Conservation (phyloP, 148 eudicot species). For the Rhododendron kiyosumense region DNA sequence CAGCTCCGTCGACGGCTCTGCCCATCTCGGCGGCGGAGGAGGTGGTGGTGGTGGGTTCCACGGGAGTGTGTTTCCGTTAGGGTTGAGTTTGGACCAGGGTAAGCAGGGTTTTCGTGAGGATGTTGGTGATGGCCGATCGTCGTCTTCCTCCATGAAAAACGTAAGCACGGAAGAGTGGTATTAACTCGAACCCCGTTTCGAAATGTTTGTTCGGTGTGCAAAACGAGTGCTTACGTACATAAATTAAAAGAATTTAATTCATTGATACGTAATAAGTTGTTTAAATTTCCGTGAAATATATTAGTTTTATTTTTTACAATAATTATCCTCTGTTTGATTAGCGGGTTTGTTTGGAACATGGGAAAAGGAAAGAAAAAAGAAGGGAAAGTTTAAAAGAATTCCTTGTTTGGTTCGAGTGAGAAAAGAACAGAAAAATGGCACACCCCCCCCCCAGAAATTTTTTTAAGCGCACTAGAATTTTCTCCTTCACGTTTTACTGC, state of each 20-base stretch:
- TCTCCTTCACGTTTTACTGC: no score
- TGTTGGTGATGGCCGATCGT: conserved; percentile 28
- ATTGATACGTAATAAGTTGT: background rate
- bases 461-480: no score
- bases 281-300: background rate
- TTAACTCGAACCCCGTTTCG: background rate
- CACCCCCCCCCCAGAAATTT: no score
- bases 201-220: background rate
- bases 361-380: no score
- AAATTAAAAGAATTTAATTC: no score
- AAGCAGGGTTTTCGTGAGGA: conserved; percentile 42
- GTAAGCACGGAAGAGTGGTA: conserved; percentile 18
- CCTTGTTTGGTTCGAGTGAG: no score
- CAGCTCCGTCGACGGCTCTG: conserved; percentile 28
- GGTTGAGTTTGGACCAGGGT: conserved; percentile 52
- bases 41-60: conserved; percentile 28
- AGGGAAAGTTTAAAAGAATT: no score
- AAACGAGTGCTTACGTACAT: no score
- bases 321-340: no score
- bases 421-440: no score
- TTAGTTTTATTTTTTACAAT: no score
- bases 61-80: conserved; percentile 43
- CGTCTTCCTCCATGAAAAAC: conserved; percentile 33
- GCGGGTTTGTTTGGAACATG: no score
- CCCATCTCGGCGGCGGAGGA: conserved; percentile 12